These are phyloP conservation scores for Boletus pseudo-olivaceus DNA, from an alignment of 768 basidiomycete species.

Conservation along the genomic window DNA sequence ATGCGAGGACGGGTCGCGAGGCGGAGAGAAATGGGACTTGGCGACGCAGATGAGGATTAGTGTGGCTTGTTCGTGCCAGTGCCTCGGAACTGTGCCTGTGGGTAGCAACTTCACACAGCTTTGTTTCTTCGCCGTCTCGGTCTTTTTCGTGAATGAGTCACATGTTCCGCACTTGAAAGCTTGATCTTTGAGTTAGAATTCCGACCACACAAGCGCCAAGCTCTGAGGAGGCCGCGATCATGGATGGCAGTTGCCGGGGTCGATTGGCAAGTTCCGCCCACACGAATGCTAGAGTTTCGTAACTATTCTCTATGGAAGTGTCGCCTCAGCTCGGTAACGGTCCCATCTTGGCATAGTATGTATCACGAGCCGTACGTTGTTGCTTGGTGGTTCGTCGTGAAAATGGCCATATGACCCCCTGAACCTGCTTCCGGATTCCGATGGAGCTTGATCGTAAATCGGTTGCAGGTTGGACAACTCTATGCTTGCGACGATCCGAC, in stretches of 20 bases:
- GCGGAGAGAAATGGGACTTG: constrained; percentile 38
- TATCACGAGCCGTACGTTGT: not conserved
- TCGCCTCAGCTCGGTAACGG: not conserved
- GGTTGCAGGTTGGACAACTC: not conserved
- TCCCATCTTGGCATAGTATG: not conserved
- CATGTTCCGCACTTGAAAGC: not conserved
- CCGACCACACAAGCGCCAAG: not conserved
- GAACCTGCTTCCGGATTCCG: too few species aligned
- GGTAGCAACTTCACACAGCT: not conserved
- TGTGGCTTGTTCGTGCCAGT: constrained; percentile 1
- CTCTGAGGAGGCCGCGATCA: not conserved
- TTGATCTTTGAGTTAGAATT: constrained; percentile 2
- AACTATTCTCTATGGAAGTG: not conserved
- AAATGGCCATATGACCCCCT: not conserved
- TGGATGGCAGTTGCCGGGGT: not conserved
- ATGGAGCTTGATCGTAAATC: not conserved
- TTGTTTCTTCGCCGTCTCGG: not conserved
- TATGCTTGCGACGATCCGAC: constrained; percentile 4
- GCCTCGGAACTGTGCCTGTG: not conserved
- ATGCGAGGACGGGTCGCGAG: constrained; percentile 44
- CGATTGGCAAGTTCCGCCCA: constrained; percentile 8
- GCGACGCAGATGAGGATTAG: constrained; percentile 43
- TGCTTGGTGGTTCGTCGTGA: not conserved
- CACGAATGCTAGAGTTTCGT: constrained; percentile 10
- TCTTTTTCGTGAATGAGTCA: constrained; percentile 4